Conservation (phyloP, 1,284 basidiomycete genomes). For the Cryptococcus neoformans region DNA sequence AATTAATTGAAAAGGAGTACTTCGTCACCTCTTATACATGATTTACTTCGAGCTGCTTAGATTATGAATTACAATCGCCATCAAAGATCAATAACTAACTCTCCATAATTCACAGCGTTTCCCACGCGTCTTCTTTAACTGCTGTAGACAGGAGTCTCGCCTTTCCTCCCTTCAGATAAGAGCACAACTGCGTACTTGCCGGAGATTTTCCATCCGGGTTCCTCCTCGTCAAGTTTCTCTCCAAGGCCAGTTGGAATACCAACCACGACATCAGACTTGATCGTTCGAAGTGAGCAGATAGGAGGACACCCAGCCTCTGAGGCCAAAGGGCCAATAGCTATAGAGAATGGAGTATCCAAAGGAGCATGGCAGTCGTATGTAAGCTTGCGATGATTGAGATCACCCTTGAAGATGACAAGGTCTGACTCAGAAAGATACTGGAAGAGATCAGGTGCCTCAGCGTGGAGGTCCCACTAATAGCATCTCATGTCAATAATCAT, state of each 20-base stretch:
- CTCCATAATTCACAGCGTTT: too few relatives aligned
- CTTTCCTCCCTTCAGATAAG: slow-evolving; percentile 77
- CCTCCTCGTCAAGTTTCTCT: slow-evolving; percentile 75
- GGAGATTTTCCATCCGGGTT: slow-evolving; percentile 96
- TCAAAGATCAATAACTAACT: too few relatives aligned
- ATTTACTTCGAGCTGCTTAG: too few relatives aligned
- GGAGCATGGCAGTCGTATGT: slow-evolving; percentile 94
- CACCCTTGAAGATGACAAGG: slow-evolving; percentile 95
- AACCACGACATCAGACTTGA: slow-evolving; percentile 74
- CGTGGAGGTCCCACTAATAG: slow-evolving; percentile 74
- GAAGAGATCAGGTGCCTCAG: slow-evolving; percentile 91
- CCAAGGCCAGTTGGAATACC: slow-evolving; percentile 67
- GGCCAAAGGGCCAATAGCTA: slow-evolving; percentile 92
- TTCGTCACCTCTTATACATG: too few relatives aligned
- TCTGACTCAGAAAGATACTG: slow-evolving; percentile 86
- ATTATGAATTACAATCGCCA: too few relatives aligned
- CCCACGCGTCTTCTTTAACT: neutral
- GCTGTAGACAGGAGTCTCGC: slow-evolving; percentile 28
- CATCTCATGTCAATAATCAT: slow-evolving; percentile 1
- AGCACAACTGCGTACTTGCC: slow-evolving; percentile 91
- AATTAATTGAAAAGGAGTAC: too few relatives aligned
- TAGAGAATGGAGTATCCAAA: slow-evolving; percentile 81
- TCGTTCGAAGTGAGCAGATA: slow-evolving; percentile 76
- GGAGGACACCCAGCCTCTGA: slow-evolving; percentile 84
- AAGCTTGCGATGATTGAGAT: slow-evolving; percentile 84